A percentile compares a stretch with the other conserved stretches of the same genome.
Evolutionary conservation across 331 rosid genomes (phyloP).

Genomic region (Acacia pycnantha): DNA sequence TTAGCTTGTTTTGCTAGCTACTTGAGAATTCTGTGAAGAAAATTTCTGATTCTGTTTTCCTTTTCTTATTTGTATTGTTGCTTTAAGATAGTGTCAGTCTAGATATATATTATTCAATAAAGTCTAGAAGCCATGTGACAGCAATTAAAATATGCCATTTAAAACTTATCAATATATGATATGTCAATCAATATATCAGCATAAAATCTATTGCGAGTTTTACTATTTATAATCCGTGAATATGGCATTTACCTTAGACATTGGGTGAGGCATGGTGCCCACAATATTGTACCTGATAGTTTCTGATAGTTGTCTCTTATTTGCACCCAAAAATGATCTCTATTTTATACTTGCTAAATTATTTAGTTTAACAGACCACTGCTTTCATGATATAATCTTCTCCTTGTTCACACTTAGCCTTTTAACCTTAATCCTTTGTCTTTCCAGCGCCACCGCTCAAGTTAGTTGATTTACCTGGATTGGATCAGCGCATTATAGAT

Average conservation of each 20-base stretch:
- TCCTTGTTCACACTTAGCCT: neutral
- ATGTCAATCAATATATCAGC: neutral
- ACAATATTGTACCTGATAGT: neutral
- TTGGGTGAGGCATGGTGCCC: neutral
- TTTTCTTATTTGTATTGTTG: neutral
- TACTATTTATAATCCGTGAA: neutral
- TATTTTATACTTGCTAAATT: conserved; percentile 1
- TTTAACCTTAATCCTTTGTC: conserved; percentile 21
- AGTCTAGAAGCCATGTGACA: neutral
- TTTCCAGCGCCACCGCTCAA: conserved; percentile 88
- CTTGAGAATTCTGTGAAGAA: conserved; percentile 3
- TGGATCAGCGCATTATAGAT: conserved; percentile 89
- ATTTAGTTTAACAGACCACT: conserved; percentile 11
- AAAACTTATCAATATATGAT: neutral
- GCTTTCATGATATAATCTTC: neutral
- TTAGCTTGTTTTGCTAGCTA: neutral
- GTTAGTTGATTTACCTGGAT: conserved; percentile 93
- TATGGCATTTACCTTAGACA: neutral
- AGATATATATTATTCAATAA: neutral
- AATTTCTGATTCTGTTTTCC: neutral
- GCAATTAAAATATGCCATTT: neutral
- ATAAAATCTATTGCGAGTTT: neutral
- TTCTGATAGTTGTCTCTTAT: conserved; percentile 1
- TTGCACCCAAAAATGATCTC: neutral
- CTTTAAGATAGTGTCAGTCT: neutral